Evolutionary conservation across 192 early-diverging fungal species (phyloP), one percentile per base, ranked within the genome.

Genomic region (Backusella liffmaniae): DNA sequence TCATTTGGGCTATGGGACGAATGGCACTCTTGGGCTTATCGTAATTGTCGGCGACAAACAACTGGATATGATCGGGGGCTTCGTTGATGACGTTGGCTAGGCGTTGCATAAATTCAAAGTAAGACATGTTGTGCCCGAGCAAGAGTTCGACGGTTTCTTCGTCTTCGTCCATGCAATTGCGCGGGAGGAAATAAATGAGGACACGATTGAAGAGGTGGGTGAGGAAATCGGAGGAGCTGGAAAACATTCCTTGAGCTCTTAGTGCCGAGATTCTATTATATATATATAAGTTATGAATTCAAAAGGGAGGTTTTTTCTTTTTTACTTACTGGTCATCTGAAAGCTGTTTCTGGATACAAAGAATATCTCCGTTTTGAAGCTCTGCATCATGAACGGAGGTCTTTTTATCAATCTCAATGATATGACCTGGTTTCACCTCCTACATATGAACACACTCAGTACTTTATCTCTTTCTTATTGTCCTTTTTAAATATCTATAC

Each of bases 351-450:
- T 97, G 95, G 78, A 93, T 90, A 76, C 88, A 91, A 72, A 99
- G 88, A 72, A 99, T 98, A 79, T 99, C 98, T 37, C 98, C 98
- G 73, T 93, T 91, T 80, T 94, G 90, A 67, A 99, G 89, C 77
- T 98, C 98, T 21, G 92, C 90, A 26, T 80, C 70, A 3, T 67
- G 53, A 81, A 96, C 95, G 0, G 92, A 92, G 36, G 73, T 46
- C 36, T 86, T 82, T n/a, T 77, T 37, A 67, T 94, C 89, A 82
- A 94, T 88, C 36, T 77, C 75, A 67, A 97, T 94, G 53, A 98
- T 92, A 91, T 96, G 90, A 13, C 86, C 88, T 1, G 96, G 96
- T 86, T 97, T 97, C 71, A 97, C 90, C 83, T 99, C 98, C 87
- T 95, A 66, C 59, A 56, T 21, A 16, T 39, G 9, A 39, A 39